Base-by-base conservation (phyloP, 148 eudicot species). In the Rhododendron simsii region DNA sequence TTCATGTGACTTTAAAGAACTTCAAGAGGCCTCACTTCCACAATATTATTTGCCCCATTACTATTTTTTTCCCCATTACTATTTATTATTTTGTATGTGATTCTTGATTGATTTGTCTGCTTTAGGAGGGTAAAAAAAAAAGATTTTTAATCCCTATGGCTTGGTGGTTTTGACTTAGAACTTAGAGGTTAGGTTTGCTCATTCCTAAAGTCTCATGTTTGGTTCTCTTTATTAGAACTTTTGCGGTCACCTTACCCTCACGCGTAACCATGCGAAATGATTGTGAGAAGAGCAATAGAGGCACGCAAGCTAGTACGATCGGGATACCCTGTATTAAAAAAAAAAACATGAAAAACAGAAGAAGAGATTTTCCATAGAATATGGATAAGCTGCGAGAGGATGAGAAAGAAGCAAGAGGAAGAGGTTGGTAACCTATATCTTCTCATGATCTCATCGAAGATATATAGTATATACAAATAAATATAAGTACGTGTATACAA, bases 341-440 rank as follows among this genome's bases (percentile, higher is more conserved):
- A 5, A 5, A 61, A 21, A 7, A 37, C 3, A 1, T 0, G 16
- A 18, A 1, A 61, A 84, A 18, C 85, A 82, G 50, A 84, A 84
- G 83, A 86, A 28, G 20, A 65, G 39, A 69, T 82, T 77, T 69
- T 47, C 78, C 15, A 28, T 4, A 80, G 9, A 53, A 50, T 15
- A 50, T 65, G 91, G 93, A 91, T 91, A 92, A 92, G 93, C 84
- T 59, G 88, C 78, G 94, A 89, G 90, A 89, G 91, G 93, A 90
- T 41, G 92, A 88, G 88, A 89, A 86, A 85, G 88, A 81, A 87
- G 83, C 26, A 61, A 44, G 26, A 59, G 78, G 84, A 37, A 81
- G 81, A 77, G 87, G 93, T 81, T 78, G 89, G 89, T 81, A 81
- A 86, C 88, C 88, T 71, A 88, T 88, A 89, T 55, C 82, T 83